Evolutionary conservation across 2,329 filamentous ascomycete genomes (phyloP).

Genomic region (Didymella glomerata): DNA sequence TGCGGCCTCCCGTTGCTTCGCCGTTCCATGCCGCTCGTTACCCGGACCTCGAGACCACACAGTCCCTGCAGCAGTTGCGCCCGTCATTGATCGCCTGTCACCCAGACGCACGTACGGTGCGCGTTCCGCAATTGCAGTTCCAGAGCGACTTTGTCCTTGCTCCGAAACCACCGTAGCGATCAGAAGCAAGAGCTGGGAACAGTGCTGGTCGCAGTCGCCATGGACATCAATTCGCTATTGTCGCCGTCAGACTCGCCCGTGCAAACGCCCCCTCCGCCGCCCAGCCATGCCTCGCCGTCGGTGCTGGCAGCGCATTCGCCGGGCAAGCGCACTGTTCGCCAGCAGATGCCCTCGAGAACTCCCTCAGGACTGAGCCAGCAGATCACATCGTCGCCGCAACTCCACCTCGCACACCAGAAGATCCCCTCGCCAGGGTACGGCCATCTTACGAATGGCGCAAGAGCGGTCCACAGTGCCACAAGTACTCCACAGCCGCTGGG

Average conservation of each 20-base stretch:
- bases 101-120: background rate
- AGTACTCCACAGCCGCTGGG: constrained; percentile 43
- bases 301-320: constrained; percentile 42
- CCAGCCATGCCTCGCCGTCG: constrained; percentile 36
- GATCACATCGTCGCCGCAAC: constrained; percentile 46
- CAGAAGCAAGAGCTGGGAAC: background rate
- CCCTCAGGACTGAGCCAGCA: constrained; percentile 57
- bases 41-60: constrained; percentile 23
- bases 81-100: constrained; percentile 12
- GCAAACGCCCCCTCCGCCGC: constrained; percentile 47
- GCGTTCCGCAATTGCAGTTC: background rate
- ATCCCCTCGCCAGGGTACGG: constrained; percentile 41
- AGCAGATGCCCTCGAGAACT: constrained; percentile 51
- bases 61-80: constrained; percentile 31
- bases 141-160: background rate
- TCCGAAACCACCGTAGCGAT: background rate
- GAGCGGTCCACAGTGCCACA: constrained; percentile 43
- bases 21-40: constrained; percentile 34
- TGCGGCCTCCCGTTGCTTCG: constrained; percentile 18
- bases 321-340: constrained; percentile 42
- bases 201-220: constrained; percentile 29
- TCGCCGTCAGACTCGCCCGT: constrained; percentile 58
- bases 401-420: constrained; percentile 49
- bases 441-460: constrained; percentile 42
- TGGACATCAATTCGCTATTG: constrained; percentile 61